phyloP scores from a whole-genome alignment of 1,139 yeast genomes.

The Tardiomyces digboiensis region DNA sequence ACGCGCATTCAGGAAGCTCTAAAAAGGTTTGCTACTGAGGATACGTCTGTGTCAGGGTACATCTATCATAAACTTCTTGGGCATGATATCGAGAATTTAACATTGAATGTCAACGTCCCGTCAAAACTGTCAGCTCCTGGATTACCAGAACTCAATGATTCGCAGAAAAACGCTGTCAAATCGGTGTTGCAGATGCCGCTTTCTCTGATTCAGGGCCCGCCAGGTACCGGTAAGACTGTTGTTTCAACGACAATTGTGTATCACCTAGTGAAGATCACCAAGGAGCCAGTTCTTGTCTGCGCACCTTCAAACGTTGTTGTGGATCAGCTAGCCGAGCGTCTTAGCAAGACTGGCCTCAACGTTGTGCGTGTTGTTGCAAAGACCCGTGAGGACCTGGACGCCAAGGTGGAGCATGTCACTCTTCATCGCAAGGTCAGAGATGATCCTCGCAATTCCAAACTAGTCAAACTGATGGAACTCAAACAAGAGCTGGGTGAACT shows the following conservation, averaged over 20 bases:
- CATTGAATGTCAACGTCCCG: constrained; percentile 35
- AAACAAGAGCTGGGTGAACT: constrained; percentile 68
- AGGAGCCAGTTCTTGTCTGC: constrained; percentile 66
- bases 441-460: constrained; percentile 39
- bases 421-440: constrained; percentile 29
- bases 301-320: constrained; percentile 97
- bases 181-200: constrained; percentile 66
- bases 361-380: constrained; percentile 74
- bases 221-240: constrained; percentile 95
- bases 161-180: constrained; percentile 73
- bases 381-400: constrained; percentile 44
- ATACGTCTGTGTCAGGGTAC: constrained; percentile 65
- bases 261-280: constrained; percentile 54
- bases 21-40: constrained; percentile 59
- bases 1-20: constrained; percentile 80
- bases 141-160: constrained; percentile 59
- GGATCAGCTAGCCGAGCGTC: constrained; percentile 75
- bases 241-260: constrained; percentile 86
- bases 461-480: constrained; percentile 48
- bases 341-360: constrained; percentile 55
- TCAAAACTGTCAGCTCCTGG: constrained; percentile 53
- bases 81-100: constrained; percentile 57
- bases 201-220: constrained; percentile 94
- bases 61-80: constrained; percentile 78
- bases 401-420: constrained; percentile 17